phyloP scores from a whole-genome alignment of 2,329 filamentous ascomycete genomes.

The Leptosphaerulina australis region DNA sequence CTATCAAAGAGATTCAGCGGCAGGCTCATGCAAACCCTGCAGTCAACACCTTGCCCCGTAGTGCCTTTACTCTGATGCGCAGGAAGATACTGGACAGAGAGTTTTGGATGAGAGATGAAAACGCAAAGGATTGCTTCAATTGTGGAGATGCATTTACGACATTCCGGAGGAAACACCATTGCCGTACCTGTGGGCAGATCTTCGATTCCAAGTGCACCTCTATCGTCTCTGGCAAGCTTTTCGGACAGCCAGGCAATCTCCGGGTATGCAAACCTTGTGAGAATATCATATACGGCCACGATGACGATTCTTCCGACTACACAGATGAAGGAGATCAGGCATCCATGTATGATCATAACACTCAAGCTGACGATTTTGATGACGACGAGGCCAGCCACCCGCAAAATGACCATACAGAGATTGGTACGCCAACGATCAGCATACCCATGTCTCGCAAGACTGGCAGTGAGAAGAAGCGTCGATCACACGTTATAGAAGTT shows the following conservation, averaged over 20 bases:
- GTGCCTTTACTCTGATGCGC: constrained; percentile 65
- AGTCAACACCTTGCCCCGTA: constrained; percentile 49
- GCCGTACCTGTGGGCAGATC: constrained; percentile 93
- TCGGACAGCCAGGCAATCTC: constrained; percentile 82
- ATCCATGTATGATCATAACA: constrained; percentile 59
- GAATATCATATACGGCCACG: constrained; percentile 84
- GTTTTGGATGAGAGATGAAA: constrained; percentile 99
- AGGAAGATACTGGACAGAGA: constrained; percentile 91
- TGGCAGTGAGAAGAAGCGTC: constrained; percentile 78
- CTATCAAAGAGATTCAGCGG: constrained; percentile 41
- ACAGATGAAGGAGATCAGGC: constrained; percentile 75
- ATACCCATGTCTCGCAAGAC: constrained; percentile 68
- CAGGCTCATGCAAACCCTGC: constrained; percentile 29
- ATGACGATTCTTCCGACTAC: constrained; percentile 90
- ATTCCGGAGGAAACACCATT: constrained; percentile 95
- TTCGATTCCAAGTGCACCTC: constrained; percentile 97
- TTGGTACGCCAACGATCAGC: constrained; percentile 65
- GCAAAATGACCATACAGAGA: constrained; percentile 50
- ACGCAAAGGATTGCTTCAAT: constrained; percentile 94
- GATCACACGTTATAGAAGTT: constrained; percentile 88
- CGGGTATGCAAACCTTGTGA: constrained; percentile 94
- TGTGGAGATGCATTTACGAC: constrained; percentile 91
- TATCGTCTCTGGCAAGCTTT: constrained; percentile 83
- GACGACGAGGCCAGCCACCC: constrained; percentile 34
- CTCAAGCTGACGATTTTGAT: constrained; percentile 30